Percentiles rank a stretch among this genome's conserved stretches.
These are phyloP conservation scores for Peronosclerospora sorghi DNA, from an alignment of 352 stramenopile species.

Conservation along the genomic window DNA sequence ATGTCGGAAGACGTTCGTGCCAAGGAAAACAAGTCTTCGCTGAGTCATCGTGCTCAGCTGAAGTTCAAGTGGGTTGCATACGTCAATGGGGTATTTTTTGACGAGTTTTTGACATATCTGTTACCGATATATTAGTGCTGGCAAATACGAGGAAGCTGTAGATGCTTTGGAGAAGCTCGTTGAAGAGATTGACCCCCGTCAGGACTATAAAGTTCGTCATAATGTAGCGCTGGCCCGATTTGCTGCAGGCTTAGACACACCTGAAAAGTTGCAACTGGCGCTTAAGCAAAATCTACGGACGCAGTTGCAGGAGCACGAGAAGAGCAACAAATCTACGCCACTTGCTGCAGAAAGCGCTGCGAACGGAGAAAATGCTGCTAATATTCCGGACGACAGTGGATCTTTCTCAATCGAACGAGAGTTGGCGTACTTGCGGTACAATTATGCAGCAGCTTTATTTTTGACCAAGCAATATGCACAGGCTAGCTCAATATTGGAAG, in stretches of 20 bases:
- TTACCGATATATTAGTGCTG: conserved; percentile 29
- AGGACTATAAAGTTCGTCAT: conserved; percentile 79
- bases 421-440: conserved; percentile 84
- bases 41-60: conserved; percentile 76
- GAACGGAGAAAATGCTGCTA: conserved; percentile 11
- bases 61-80: conserved; percentile 70
- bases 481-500: conserved; percentile 73
- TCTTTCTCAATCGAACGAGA: conserved; percentile 73
- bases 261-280: conserved; percentile 65
- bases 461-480: conserved; percentile 86
- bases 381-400: conserved; percentile 6
- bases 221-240: conserved; percentile 72
- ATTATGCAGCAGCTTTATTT: conserved; percentile 80
- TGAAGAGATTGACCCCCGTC: conserved; percentile 62
- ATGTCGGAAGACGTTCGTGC: conserved; percentile 56
- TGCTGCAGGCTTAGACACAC: conserved; percentile 40
- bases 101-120: neutral
- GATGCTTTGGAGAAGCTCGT: conserved; percentile 76
- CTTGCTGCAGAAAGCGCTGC: conserved; percentile 5
- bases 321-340: conserved; percentile 8
- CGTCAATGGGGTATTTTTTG: neutral
- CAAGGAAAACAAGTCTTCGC: conserved; percentile 82
- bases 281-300: conserved; percentile 57
- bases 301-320: conserved; percentile 46
- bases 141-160: conserved; percentile 80